Evolutionary conservation across 805 yeast species (phyloP).

Genomic region (Candida michaelii): DNA sequence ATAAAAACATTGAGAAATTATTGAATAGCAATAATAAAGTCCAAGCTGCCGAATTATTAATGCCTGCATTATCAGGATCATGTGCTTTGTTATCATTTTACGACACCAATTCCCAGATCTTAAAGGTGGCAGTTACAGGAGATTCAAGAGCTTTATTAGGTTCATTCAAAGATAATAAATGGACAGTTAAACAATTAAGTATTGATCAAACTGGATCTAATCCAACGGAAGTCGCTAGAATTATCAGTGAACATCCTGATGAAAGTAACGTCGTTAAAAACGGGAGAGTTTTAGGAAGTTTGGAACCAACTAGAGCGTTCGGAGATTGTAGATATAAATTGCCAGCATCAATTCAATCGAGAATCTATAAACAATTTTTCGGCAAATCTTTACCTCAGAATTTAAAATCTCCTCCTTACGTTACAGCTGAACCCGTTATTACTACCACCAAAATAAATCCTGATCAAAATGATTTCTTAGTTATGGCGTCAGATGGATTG

Average conservation of each 20-base stretch:
- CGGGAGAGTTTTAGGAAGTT: conserved; percentile 88
- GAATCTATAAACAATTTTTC: conserved; percentile 71
- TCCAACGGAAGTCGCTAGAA: conserved; percentile 79
- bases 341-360: conserved; percentile 71
- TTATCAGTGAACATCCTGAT: conserved; percentile 85
- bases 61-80: conserved; percentile 95
- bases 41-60: conserved; percentile 66
- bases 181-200: conserved; percentile 87
- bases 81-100: conserved; percentile 88
- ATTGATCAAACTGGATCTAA: conserved; percentile 95
- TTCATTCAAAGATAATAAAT: conserved; percentile 62
- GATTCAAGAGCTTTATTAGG: conserved; percentile 93
- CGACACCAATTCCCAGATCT: conserved; percentile 67
- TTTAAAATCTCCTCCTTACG: conserved; percentile 90
- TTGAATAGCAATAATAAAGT: conserved; percentile 68
- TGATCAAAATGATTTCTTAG: conserved; percentile 76
- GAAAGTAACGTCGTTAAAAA: conserved; percentile 80
- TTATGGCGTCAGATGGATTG: conserved; percentile 91
- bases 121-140: conserved; percentile 94
- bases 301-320: conserved; percentile 95
- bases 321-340: conserved; percentile 96
- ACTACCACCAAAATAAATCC: conserved; percentile 77
- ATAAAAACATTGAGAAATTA: conserved; percentile 67
- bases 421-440: conserved; percentile 92
- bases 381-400: conserved; percentile 75